Conservation (phyloP, 177 flowering plant genomes). For the Vitis hybrid region DNA sequence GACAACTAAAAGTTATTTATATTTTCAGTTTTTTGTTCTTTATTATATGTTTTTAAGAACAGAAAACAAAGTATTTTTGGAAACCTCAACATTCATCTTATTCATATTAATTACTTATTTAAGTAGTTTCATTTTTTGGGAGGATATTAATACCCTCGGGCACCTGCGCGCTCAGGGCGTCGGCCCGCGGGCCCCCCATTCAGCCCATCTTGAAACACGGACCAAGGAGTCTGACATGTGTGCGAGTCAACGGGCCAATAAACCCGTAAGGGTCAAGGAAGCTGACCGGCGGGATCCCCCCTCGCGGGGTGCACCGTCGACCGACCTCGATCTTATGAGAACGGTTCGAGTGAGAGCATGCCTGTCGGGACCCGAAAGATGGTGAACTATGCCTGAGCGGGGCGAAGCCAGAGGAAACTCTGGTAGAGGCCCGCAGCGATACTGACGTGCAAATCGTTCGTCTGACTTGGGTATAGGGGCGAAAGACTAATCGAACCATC, state of each 20-base stretch:
- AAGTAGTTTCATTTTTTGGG: no score
- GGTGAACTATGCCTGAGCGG: slow-evolving; percentile 73
- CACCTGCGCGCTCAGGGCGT: no score
- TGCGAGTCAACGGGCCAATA: slow-evolving; percentile 45
- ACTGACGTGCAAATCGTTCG: slow-evolving; percentile 74
- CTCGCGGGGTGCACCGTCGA: no score
- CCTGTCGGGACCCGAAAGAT: slow-evolving; percentile 76
- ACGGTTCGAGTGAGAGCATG: slow-evolving; percentile 66
- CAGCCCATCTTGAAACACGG: slow-evolving; percentile 52
- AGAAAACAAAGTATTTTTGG: no score
- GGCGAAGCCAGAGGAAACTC: slow-evolving; percentile 84
- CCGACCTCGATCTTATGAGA: slow-evolving; percentile 41
- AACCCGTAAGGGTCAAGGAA: slow-evolving; percentile 49
- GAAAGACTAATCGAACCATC: slow-evolving; percentile 75
- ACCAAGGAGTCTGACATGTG: slow-evolving; percentile 51
- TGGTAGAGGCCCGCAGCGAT: slow-evolving; percentile 74
- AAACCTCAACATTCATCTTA: no score
- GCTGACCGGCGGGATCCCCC: neutral
- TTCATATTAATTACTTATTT: no score
- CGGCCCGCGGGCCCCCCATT: slow-evolving; percentile 31
- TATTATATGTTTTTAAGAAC: no score
- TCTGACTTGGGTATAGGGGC: slow-evolving; percentile 78
- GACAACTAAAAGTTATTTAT: no score
- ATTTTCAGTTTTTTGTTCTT: no score
- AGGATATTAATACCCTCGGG: no score